These are phyloP conservation scores for Talinum fruticosum DNA, from an alignment of 148 eudicot species.

Conservation along the genomic window DNA sequence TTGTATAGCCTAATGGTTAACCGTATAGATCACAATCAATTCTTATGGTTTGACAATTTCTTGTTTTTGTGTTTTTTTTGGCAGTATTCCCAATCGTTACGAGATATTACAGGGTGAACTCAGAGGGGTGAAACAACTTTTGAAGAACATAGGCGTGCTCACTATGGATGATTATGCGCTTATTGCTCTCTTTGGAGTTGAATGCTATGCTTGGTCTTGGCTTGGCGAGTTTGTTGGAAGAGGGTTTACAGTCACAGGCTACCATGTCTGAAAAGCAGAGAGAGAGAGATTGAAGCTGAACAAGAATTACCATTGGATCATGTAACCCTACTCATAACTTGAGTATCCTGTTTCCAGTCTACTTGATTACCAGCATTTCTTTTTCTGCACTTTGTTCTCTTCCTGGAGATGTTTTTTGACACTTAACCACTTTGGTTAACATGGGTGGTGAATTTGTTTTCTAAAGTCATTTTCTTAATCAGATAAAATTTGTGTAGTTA, in stretches of 20 bases:
- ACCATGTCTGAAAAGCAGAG: neutral
- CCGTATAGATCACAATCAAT: neutral
- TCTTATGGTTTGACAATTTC: neutral
- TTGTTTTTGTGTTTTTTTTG: neutral
- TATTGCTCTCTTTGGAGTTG: conserved; percentile 8
- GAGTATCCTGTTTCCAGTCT: neutral
- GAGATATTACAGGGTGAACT: conserved; percentile 1
- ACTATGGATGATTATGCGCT: neutral
- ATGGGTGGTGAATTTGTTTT: neutral
- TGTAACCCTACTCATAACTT: neutral
- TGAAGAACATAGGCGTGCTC: neutral
- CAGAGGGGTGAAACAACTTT: neutral
- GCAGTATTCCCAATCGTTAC: conserved; percentile 2
- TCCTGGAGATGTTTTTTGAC: neutral
- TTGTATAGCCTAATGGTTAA: neutral
- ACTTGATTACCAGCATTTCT: neutral
- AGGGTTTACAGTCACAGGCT: conserved; percentile 10
- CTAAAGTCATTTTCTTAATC: too few species aligned
- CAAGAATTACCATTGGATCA: neutral
- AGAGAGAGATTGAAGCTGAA: neutral
- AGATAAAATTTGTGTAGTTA: too few species aligned
- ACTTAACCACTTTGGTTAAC: neutral
- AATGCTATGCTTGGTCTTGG: conserved; percentile 7
- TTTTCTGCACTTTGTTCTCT: neutral
- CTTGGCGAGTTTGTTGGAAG: conserved; percentile 19